Evolutionary conservation across 805 yeast species (phyloP).

Genomic region (Ogataea degrootiae): DNA sequence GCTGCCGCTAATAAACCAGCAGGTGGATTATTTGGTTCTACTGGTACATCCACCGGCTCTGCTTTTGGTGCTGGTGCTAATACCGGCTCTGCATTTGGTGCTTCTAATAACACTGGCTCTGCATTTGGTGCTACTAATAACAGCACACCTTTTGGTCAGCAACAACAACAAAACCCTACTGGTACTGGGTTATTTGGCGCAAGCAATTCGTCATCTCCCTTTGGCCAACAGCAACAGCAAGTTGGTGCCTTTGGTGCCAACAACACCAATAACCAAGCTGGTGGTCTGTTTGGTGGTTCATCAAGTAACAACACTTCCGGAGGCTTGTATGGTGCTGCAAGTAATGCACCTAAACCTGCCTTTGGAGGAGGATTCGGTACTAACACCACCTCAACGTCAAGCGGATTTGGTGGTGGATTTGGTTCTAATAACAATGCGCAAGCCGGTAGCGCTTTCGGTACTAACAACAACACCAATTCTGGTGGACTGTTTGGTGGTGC

Average conservation of each 20-base stretch:
- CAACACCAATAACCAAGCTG: conserved; percentile 13
- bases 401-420: conserved; percentile 14
- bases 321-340: conserved; percentile 10
- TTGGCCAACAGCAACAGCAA: conserved; percentile 21
- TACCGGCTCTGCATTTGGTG: conserved; percentile 27
- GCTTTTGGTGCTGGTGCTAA: conserved; percentile 27
- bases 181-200: conserved; percentile 29
- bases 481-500: conserved; percentile 24
- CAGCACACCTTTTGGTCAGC: conserved; percentile 18
- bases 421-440: conserved; percentile 12
- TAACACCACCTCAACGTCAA: conserved; percentile 6
- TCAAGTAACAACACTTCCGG: conserved; percentile 13
- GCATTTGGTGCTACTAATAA: conserved; percentile 2
- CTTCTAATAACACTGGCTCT: conserved; percentile 18
- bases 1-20: conserved; percentile 10
- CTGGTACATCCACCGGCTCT: conserved; percentile 23
- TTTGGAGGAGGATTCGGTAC: conserved; percentile 19
- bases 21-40: conserved; percentile 14
- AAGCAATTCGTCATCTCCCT: conserved; percentile 3
- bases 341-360: conserved; percentile 18
- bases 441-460: conserved; percentile 24
- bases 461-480: conserved; percentile 1
- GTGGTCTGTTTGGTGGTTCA: conserved; percentile 18
- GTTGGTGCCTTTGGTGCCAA: conserved; percentile 37
- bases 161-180: conserved; percentile 11